Evolutionary conservation across 1,284 basidiomycete genomes (phyloP), one percentile per base, ranked within the genome.

Genomic region (Naganishia liquefaciens): DNA sequence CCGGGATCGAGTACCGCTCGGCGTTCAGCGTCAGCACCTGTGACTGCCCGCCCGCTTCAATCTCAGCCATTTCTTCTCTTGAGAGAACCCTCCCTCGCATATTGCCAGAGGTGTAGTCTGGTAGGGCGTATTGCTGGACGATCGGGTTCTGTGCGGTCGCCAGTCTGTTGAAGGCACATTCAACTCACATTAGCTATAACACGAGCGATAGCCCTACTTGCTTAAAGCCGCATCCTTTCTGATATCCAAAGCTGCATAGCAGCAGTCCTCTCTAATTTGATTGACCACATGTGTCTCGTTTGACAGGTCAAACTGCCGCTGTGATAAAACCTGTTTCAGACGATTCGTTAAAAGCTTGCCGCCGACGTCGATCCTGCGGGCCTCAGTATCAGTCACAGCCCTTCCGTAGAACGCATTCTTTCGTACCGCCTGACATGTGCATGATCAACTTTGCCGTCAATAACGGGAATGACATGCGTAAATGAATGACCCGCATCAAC

Each of bases 281-380:
- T 93, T 93, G 79, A 96, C 88, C 72, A 97, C 88, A 77, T 89
- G 86, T 0, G 91, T 93, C 79, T 96, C 90, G 74, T 97, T 93
- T 86, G 93, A 93, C 90, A 97, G 92, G 77, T 97, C 93, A 89
- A 91, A 95, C 74, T 98, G 94, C 37, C 92, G 87, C 77, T 91
- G 97, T 13, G 92, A 95, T 13, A 95, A 86, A 54, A 93, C 83
- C 74, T 94, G 91, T 74, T 97, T 96, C 40, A 98, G 83, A 61
- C 95, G 89, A 79, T 96, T 97, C 28, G 94, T 97, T 63, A 98
- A 78, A 15, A 97, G 82, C 79, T 96, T 96, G 57, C 94, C 94
- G 58, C 93, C 93, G 30, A 96, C 85, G 71, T 96, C 92, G 73
- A 97, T 86, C 69, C 93, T 93, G 11, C 21, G 60, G 1, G 6